These are phyloP conservation scores for Chrysosporium queenslandicum DNA, from an alignment of 2,329 filamentous ascomycete species.

Conservation along the genomic window DNA sequence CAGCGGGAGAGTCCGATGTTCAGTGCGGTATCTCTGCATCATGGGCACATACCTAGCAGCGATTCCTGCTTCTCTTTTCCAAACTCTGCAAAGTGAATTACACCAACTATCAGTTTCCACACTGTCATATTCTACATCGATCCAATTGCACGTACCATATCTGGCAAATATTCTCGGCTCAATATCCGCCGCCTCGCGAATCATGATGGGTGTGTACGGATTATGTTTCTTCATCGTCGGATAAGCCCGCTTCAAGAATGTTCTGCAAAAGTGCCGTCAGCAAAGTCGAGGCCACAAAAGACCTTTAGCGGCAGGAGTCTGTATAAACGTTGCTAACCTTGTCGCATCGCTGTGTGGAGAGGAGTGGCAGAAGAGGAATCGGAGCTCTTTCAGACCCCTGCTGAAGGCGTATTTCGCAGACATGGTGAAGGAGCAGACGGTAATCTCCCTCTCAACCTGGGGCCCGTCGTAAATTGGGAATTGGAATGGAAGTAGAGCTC, in stretches of 20 bases:
- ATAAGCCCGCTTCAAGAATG: constrained; percentile 83
- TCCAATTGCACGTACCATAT: constrained; percentile 57
- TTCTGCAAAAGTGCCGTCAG: constrained; percentile 42
- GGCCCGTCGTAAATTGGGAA: background rate
- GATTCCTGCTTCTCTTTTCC: constrained; percentile 58
- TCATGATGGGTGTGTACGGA: constrained; percentile 82
- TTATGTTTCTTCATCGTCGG: constrained; percentile 99
- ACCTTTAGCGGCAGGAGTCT: too few relatives aligned
- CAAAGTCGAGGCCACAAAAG: background rate
- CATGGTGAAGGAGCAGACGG: constrained; percentile 47
- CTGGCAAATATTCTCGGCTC: constrained; percentile 80
- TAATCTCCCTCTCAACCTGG: background rate
- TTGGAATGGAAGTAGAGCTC: constrained; percentile 1
- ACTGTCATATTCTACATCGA: background rate
- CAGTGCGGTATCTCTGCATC: too few relatives aligned
- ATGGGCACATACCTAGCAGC: constrained; percentile 43
- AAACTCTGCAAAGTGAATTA: constrained; percentile 41
- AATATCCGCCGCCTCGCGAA: constrained; percentile 80
- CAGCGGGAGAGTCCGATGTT: too few relatives aligned
- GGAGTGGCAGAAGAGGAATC: constrained; percentile 95
- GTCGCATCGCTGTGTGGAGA: constrained; percentile 80
- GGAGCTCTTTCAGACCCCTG: constrained; percentile 81
- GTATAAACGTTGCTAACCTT: too few relatives aligned
- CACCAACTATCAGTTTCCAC: background rate
- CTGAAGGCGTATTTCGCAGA: constrained; percentile 87